Evolutionary conservation across 2,329 filamentous ascomycete species (phyloP).

Genomic region (Cladosporium sphaerospermum): DNA sequence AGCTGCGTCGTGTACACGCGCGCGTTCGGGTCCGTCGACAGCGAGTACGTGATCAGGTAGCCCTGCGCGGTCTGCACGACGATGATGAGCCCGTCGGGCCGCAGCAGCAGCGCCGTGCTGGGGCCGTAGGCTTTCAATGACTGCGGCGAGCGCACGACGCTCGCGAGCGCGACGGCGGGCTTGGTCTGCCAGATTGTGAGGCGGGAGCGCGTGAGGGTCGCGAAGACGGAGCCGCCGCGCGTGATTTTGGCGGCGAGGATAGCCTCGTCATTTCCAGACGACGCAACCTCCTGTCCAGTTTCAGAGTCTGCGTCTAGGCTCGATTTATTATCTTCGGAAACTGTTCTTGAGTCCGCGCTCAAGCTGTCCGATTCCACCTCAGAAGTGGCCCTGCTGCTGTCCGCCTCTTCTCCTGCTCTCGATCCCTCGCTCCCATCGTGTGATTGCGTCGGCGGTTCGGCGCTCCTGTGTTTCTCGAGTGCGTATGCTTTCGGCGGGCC

Average conservation of each 20-base stretch:
- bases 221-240: slow-evolving; percentile 75
- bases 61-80: slow-evolving; percentile 81
- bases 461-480: slow-evolving; percentile 58
- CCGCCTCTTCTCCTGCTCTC: slow-evolving; percentile 11
- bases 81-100: slow-evolving; percentile 86
- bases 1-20: slow-evolving; percentile 82
- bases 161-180: slow-evolving; percentile 83
- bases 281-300: neutral
- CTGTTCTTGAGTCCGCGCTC: neutral
- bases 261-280: slow-evolving; percentile 24
- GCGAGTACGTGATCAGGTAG: slow-evolving; percentile 89
- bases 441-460: slow-evolving; percentile 47
- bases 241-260: slow-evolving; percentile 72
- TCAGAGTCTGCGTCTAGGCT: neutral
- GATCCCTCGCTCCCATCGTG: slow-evolving; percentile 48
- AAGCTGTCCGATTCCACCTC: neutral
- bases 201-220: slow-evolving; percentile 75
- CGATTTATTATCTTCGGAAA: neutral
- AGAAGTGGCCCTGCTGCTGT: neutral
- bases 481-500: slow-evolving; percentile 79
- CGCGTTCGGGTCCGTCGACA: slow-evolving; percentile 75
- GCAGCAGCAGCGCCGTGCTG: slow-evolving; percentile 77
- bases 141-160: slow-evolving; percentile 71
- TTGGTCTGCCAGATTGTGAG: slow-evolving; percentile 95
- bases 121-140: slow-evolving; percentile 79